These are phyloP conservation scores for Nothomitra cinnamomea DNA, from an alignment of 2,329 filamentous ascomycete species.

Conservation along the genomic window DNA sequence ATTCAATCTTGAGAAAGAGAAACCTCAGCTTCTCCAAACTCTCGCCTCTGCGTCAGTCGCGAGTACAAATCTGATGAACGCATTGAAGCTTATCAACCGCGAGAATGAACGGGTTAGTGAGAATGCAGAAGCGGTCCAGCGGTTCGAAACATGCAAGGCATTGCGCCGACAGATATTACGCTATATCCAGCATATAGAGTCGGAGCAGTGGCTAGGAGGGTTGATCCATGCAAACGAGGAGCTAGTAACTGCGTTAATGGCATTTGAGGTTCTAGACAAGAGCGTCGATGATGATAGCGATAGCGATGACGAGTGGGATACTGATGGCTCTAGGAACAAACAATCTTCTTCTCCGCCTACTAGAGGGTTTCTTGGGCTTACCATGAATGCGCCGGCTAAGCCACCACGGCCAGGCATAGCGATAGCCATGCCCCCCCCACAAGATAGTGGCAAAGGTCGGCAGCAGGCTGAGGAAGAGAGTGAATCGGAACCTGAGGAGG, in stretches of 20 bases:
- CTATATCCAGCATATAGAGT: constrained; percentile 84
- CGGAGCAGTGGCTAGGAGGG: constrained; percentile 79
- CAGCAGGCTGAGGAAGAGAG: neutral
- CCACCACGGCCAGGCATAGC: constrained; percentile 28
- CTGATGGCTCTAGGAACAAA: neutral
- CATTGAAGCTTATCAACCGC: constrained; percentile 76
- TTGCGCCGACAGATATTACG: constrained; percentile 71
- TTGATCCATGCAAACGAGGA: constrained; percentile 90
- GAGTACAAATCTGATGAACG: constrained; percentile 78
- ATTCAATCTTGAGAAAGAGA: constrained; percentile 82
- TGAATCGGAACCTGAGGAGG: constrained; percentile 9
- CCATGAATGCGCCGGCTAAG: constrained; percentile 29
- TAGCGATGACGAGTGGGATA: constrained; percentile 37
- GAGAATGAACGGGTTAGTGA: constrained; percentile 78
- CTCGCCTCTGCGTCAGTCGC: constrained; percentile 82
- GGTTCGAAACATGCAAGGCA: constrained; percentile 75
- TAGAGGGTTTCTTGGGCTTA: constrained; percentile 26
- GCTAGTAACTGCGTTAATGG: constrained; percentile 83
- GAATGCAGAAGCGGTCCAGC: constrained; percentile 53
- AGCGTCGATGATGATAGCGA: constrained; percentile 43
- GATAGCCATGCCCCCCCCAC: constrained; percentile 21
- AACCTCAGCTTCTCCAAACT: constrained; percentile 69
- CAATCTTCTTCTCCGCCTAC: neutral
- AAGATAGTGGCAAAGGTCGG: constrained; percentile 3
- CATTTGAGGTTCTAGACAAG: constrained; percentile 79